A percentile compares a stretch with the other conserved stretches of the same genome.
Evolutionary conservation across 345 rosid genomes (phyloP).

Genomic region (Linum lewisii): DNA sequence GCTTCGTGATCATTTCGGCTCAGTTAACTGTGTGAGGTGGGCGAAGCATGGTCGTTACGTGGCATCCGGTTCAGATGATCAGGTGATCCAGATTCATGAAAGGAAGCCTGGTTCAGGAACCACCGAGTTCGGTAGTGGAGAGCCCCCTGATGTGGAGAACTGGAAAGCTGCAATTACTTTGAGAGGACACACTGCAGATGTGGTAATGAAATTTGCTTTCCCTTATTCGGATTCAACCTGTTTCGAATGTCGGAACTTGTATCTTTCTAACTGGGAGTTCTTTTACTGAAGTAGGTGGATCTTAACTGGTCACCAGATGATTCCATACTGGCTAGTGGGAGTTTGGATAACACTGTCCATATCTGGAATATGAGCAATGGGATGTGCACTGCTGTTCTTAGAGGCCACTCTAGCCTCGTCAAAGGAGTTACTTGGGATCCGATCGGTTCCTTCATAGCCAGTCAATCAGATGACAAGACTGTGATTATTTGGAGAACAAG

Average conservation of each 20-base stretch:
- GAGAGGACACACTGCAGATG: constrained; percentile 98
- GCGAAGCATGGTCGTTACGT: constrained; percentile 85
- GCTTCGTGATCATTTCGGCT: constrained; percentile 95
- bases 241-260: background rate
- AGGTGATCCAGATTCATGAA: constrained; percentile 83
- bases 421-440: constrained; percentile 99
- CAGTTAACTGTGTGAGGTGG: constrained; percentile 99
- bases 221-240: background rate
- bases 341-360: constrained; percentile 93
- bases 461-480: constrained; percentile 98
- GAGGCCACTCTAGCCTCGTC: constrained; percentile 94
- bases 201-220: constrained; percentile 53
- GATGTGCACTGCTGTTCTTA: constrained; percentile 88
- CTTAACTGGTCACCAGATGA: constrained; percentile 99
- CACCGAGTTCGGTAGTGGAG: constrained; percentile 97
- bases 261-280: constrained; percentile 30
- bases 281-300: constrained; percentile 90
- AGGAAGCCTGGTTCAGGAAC: constrained; percentile 96
- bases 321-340: constrained; percentile 86
- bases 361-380: constrained; percentile 95
- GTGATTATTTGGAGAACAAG: constrained; percentile 98
- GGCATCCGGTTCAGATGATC: constrained; percentile 98
- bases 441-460: constrained; percentile 89
- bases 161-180: constrained; percentile 97
- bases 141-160: constrained; percentile 95